A percentile compares a stretch with the other conserved stretches of the same genome.
Conservation (phyloP, 2,329 filamentous ascomycete species). For the Thermothelomyces thermophilus region DNA sequence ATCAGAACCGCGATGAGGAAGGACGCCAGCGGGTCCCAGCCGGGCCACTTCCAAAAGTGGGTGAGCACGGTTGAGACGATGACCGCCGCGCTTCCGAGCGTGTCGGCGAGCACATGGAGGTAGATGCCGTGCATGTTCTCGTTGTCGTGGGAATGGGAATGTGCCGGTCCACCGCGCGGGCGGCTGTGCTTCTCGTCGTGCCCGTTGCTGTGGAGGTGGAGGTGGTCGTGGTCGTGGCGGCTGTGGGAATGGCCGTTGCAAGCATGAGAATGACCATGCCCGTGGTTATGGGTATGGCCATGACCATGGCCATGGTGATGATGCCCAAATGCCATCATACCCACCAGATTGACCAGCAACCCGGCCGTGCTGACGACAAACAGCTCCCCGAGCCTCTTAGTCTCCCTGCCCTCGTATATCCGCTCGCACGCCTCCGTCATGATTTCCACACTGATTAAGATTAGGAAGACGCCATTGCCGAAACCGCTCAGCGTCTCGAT, state of each 20-base stretch:
- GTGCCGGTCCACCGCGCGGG: slow-evolving; percentile 26
- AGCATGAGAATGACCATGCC: slow-evolving; percentile 33
- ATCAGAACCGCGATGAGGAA: slow-evolving; percentile 91
- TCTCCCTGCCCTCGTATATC: slow-evolving; percentile 74
- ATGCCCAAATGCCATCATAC: slow-evolving; percentile 76
- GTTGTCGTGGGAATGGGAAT: slow-evolving; percentile 63
- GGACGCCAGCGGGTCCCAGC: slow-evolving; percentile 91
- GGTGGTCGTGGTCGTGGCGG: slow-evolving; percentile 29
- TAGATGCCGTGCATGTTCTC: slow-evolving; percentile 99
- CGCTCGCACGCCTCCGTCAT: slow-evolving; percentile 90
- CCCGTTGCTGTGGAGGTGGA: slow-evolving; percentile 26
- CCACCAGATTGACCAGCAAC: slow-evolving; percentile 83
- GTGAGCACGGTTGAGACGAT: slow-evolving; percentile 87
- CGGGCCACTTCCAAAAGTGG: slow-evolving; percentile 80
- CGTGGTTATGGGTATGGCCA: slow-evolving; percentile 45
- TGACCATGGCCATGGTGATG: slow-evolving; percentile 55
- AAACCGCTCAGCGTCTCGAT: slow-evolving; percentile 95
- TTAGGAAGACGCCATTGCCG: slow-evolving; percentile 89
- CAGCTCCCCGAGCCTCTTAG: slow-evolving; percentile 77
- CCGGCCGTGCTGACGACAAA: slow-evolving; percentile 83
- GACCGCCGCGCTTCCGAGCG: slow-evolving; percentile 87
- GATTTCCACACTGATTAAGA: slow-evolving; percentile 95
- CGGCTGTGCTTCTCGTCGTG: slow-evolving; percentile 9
- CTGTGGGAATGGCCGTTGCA: slow-evolving; percentile 27
- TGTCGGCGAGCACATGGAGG: slow-evolving; percentile 89